Conservation (phyloP, 2,329 filamentous ascomycete genomes). For the Fusarium sp. region DNA sequence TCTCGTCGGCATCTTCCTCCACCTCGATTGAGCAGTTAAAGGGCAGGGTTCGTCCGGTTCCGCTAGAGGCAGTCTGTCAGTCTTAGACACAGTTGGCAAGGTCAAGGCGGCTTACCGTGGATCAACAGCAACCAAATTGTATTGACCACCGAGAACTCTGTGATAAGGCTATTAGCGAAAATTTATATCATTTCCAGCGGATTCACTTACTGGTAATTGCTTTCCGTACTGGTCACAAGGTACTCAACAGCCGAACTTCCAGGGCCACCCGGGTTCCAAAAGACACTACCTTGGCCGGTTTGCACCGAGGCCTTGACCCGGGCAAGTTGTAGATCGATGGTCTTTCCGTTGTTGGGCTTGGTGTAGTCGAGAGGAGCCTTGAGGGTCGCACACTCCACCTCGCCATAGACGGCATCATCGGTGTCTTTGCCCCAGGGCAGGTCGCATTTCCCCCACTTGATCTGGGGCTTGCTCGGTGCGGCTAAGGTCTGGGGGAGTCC, state of each 20-base stretch:
- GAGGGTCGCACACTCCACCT: conserved; percentile 50
- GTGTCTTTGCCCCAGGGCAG: neutral
- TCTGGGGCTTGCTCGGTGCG: neutral
- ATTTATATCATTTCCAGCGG: neutral
- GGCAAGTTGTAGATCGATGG: conserved; percentile 47
- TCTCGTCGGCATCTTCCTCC: neutral
- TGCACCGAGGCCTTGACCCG: conserved; percentile 45
- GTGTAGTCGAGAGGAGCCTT: conserved; percentile 56
- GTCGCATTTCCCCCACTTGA: neutral
- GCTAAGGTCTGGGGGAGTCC: neutral
- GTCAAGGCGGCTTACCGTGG: conserved; percentile 12
- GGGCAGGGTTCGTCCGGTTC: conserved; percentile 23
- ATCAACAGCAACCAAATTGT: conserved; percentile 23
- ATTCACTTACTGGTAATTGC: conserved; percentile 9
- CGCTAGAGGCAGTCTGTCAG: neutral
- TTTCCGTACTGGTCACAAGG: neutral
- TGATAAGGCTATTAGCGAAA: neutral
- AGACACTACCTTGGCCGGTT: conserved; percentile 49
- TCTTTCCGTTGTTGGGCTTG: conserved; percentile 38
- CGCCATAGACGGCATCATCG: neutral
- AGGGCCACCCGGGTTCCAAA: conserved; percentile 55
- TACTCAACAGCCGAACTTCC: conserved; percentile 32
- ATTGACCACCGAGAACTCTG: conserved; percentile 20
- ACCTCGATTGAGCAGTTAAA: conserved; percentile 9
- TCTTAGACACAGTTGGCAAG: neutral